Evolutionary conservation across 2,329 filamentous ascomycete genomes (phyloP), one percentile per base, ranked within the genome.

Genomic region (Phyllosticta ampelicida): DNA sequence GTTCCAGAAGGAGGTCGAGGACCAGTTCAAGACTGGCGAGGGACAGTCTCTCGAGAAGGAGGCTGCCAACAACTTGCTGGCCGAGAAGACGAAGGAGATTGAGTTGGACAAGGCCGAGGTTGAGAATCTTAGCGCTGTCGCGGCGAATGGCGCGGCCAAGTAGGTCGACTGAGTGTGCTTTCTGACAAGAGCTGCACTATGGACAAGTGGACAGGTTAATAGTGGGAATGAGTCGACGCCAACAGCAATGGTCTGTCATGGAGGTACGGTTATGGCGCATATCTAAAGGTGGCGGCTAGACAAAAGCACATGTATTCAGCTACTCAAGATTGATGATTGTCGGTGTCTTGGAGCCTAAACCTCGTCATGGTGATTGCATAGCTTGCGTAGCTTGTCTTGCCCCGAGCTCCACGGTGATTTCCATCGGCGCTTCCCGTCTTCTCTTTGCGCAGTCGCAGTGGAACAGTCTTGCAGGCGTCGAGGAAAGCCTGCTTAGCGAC

Each of bases 251-350:
- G 36, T 44, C 13, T n/a, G 51, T 36, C 21, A 19, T 29, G 48
- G 48, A 28, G 53, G 55, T 51, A 58, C 44, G 55, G 55, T 48
- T 58, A 58, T 51, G 29, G 48, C 19, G 51, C 55, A 58, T 53
- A 23, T 53, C 36, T 19, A n/a, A 48, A 10, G 55, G 51, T 48
- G 13, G 21, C 18, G 51, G 36, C 30, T 44, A 58, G 55, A 36
- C 8, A 36, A 23, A 30, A 48, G 30, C 21, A 21, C n/a, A 53
- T 5, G 51, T 16, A n/a, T 10, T 21, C 5, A 49, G 51, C 36
- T 49, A 51, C 28, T 48, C 4, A 26, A 53, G 50, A 48, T n/a
- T 50, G 13, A 44, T n/a, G 36, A n/a, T 4, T n/a, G 5, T 8
- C 13, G 13, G 36, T 44, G 16, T 44, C 6, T 44, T n/a, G 36